These are phyloP conservation scores for Gamarada debralockiae DNA, from an alignment of 495 filamentous ascomycete genomes.

Conservation along the genomic window DNA sequence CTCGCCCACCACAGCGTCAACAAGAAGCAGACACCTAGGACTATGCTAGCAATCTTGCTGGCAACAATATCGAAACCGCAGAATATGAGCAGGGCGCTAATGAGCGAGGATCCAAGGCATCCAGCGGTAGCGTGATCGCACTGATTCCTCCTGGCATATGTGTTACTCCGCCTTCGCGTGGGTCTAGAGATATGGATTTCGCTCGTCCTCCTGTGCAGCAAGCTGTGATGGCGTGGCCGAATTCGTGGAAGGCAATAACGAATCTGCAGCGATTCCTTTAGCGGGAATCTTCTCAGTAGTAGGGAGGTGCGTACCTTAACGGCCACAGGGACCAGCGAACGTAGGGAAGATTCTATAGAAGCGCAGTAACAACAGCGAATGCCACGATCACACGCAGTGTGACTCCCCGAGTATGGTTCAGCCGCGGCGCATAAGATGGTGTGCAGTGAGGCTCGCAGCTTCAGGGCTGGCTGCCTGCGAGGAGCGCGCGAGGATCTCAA, in stretches of 20 bases:
- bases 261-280: constrained; percentile 48
- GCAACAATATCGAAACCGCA: constrained; percentile 79
- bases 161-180: constrained; percentile 69
- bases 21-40: constrained; percentile 68
- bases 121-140: constrained; percentile 70
- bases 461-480: constrained; percentile 24
- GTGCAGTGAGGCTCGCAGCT: constrained; percentile 22
- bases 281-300: not conserved
- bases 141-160: constrained; percentile 74
- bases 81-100: constrained; percentile 74
- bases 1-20: constrained; percentile 78
- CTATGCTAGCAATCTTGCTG: constrained; percentile 70
- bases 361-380: constrained; percentile 69
- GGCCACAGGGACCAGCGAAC: constrained; percentile 70
- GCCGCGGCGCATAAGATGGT: constrained; percentile 36
- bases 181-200: constrained; percentile 66
- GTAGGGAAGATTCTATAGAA: constrained; percentile 78
- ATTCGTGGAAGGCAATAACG: constrained; percentile 82
- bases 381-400: constrained; percentile 66
- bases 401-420: constrained; percentile 64
- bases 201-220: constrained; percentile 69
- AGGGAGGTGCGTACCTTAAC: constrained; percentile 57
- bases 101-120: constrained; percentile 70
- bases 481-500: too few relatives aligned
- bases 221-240: constrained; percentile 71